phyloP scores from a whole-genome alignment of 305 asterid genomes.

The Rubia peregrina region DNA sequence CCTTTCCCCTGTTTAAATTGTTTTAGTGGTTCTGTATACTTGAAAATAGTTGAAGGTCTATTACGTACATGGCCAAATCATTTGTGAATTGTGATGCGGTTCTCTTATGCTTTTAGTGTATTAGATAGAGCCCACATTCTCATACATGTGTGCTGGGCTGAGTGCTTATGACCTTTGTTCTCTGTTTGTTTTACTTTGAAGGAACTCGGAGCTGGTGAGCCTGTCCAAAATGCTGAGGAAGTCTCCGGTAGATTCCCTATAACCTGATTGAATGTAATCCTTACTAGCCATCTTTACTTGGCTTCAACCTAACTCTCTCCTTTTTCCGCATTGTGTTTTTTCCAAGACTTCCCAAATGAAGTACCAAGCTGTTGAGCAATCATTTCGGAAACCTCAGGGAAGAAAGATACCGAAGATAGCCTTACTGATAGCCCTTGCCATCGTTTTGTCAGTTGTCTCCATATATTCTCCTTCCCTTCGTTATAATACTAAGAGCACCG shows the following conservation, averaged over 20 bases:
- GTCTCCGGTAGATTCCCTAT: conserved; percentile 5
- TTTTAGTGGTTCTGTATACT: not conserved
- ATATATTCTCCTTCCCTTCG: conserved; percentile 17
- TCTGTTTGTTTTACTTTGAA: not conserved
- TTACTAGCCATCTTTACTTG: conserved; percentile 6
- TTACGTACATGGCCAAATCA: not conserved
- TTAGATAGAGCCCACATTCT: not conserved
- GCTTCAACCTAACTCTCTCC: conserved; percentile 6
- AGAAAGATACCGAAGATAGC: conserved; percentile 18
- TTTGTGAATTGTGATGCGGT: not conserved
- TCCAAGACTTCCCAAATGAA: conserved; percentile 14
- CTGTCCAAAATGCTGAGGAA: conserved; percentile 1
- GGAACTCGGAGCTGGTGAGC: conserved; percentile 3
- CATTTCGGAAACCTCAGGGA: conserved; percentile 14
- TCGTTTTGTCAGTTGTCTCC: conserved; percentile 14
- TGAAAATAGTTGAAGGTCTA: no score
- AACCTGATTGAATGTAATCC: conserved; percentile 7
- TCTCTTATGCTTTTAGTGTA: not conserved
- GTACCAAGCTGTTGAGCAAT: conserved; percentile 12
- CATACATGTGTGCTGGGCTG: not conserved
- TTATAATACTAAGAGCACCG: conserved; percentile 3
- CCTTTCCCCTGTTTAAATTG: not conserved
- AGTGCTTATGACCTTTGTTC: not conserved
- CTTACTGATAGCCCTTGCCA: conserved; percentile 6
- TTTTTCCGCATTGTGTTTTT: not conserved